Evolutionary conservation across 2,329 filamentous ascomycete genomes (phyloP).

Genomic region (Pseudopyrenochaeta lycopersici): DNA sequence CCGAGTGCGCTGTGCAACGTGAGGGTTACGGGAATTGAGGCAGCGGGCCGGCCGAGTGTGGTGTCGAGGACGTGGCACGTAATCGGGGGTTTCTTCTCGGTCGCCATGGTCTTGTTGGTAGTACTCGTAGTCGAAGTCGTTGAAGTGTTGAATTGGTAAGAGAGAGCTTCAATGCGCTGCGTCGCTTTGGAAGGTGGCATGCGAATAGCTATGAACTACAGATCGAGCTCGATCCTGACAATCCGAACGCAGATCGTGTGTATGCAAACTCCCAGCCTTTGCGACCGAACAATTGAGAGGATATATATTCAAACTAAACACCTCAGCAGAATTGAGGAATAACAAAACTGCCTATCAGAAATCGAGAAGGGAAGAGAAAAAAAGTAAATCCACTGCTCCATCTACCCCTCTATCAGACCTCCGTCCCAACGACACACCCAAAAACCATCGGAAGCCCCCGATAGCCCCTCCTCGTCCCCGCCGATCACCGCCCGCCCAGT

Average conservation of each 20-base stretch:
- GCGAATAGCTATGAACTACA: not conserved
- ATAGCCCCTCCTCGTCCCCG: not conserved
- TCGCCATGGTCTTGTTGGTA: conserved; percentile 19
- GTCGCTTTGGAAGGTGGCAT: conserved; percentile 28
- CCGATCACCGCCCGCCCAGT: conserved; percentile 6
- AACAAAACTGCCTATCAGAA: too few relatives aligned
- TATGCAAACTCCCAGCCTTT: too few relatives aligned
- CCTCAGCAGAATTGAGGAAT: not conserved
- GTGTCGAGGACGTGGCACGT: conserved; percentile 91
- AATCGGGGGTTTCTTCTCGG: conserved; percentile 63
- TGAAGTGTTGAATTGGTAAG: conserved; percentile 23
- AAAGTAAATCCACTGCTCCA: not conserved
- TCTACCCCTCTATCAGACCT: conserved; percentile 9
- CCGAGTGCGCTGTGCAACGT: conserved; percentile 50
- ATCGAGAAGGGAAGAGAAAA: not conserved
- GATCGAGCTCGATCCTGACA: not conserved
- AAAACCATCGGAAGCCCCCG: conserved; percentile 4
- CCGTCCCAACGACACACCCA: not conserved
- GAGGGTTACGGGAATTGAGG: conserved; percentile 72
- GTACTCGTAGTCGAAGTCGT: conserved; percentile 9
- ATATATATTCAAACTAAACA: too few relatives aligned
- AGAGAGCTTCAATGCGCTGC: conserved; percentile 30
- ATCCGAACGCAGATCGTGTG: too few relatives aligned
- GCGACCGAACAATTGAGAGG: not conserved
- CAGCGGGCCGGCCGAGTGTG: conserved; percentile 73